Percentiles rank a stretch among this genome's conserved stretches.
Conservation (phyloP, 179 eudicot genomes). For the Amaranthus tricolor region DNA sequence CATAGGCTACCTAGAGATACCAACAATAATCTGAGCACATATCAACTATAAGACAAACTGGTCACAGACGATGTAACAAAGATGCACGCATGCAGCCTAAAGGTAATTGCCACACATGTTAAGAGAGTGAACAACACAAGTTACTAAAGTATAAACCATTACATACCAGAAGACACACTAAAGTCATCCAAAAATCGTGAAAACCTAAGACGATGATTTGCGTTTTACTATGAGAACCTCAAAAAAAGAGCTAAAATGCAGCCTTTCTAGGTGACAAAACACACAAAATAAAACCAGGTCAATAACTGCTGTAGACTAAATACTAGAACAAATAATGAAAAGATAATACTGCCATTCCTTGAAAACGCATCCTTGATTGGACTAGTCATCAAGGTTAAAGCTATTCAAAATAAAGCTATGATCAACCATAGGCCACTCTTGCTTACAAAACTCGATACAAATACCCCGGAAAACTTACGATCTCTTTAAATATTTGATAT, state of each 20-base stretch:
- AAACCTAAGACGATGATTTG: background rate
- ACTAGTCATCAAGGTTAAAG: background rate
- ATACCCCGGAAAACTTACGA: background rate
- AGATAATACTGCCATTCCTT: background rate
- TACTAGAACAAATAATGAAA: background rate
- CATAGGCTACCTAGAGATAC: constrained; percentile 62
- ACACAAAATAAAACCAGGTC: background rate
- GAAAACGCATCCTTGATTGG: background rate
- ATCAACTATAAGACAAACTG: constrained; percentile 3
- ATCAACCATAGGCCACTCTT: background rate
- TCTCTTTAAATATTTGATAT: background rate
- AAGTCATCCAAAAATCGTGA: background rate
- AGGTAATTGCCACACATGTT: background rate
- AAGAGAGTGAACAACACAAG: background rate
- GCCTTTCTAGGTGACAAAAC: background rate
- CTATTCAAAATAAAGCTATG: background rate
- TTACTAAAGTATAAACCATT: background rate
- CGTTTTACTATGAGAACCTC: background rate
- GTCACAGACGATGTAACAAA: background rate
- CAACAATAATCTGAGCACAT: background rate
- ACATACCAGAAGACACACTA: background rate
- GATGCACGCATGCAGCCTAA: background rate
- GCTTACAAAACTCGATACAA: background rate
- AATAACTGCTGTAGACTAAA: background rate
- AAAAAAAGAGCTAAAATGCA: background rate